Conservation (phyloP, 257 asterid genomes). For the Fraxinus excelsior region DNA sequence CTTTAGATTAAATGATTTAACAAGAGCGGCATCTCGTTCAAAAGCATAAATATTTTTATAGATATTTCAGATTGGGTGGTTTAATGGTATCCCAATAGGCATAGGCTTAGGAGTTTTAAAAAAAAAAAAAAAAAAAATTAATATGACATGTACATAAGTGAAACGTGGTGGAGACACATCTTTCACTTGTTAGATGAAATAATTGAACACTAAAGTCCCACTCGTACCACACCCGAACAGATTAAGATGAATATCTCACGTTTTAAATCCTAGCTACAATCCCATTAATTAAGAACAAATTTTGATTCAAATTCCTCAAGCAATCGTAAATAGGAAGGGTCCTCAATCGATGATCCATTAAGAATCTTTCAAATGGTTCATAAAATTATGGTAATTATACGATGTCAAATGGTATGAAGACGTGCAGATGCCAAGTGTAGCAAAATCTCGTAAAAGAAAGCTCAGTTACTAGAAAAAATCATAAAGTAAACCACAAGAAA, state of each 20-base stretch:
- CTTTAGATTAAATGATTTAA: too few species aligned
- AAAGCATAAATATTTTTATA: too few species aligned
- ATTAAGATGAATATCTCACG: background rate
- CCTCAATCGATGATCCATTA: conserved; percentile 15
- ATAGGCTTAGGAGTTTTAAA: too few species aligned
- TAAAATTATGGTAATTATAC: conserved; percentile 36
- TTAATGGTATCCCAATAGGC: too few species aligned
- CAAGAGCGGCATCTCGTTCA: too few species aligned
- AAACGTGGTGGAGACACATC: background rate
- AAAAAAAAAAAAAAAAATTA: background rate
- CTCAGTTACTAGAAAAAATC: conserved; percentile 20
- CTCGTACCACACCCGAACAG: background rate
- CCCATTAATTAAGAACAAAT: background rate
- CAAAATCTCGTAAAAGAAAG: conserved; percentile 19
- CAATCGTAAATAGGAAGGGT: background rate
- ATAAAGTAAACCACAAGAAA: background rate
- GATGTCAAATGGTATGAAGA: conserved; percentile 14
- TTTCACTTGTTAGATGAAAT: background rate
- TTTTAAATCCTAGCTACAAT: background rate
- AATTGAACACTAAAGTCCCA: background rate
- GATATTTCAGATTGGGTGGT: too few species aligned
- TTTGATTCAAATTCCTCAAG: background rate
- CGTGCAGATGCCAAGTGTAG: conserved; percentile 33
- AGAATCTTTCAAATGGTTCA: conserved; percentile 16
- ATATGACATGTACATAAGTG: background rate